These are phyloP conservation scores for Aspergillus tubingensis DNA, from an alignment of 2,329 filamentous ascomycete species.

Conservation along the genomic window DNA sequence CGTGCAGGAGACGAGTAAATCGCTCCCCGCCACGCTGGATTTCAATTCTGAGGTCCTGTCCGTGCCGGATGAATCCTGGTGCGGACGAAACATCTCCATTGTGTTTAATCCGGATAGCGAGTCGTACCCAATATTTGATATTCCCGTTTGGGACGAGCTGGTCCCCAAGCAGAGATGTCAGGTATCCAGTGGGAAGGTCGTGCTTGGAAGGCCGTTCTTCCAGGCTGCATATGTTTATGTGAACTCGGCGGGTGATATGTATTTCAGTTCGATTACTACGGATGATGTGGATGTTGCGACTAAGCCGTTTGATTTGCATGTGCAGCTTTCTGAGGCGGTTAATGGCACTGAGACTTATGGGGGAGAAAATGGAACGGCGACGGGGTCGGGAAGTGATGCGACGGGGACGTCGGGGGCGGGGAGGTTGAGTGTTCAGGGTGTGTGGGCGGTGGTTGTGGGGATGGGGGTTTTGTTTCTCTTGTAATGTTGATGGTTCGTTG, in stretches of 20 bases:
- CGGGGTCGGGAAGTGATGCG: background rate
- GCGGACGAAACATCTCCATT: background rate
- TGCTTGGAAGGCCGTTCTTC: slow-evolving; percentile 9
- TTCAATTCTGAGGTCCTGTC: background rate
- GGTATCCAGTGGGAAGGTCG: background rate
- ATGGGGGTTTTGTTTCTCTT: background rate
- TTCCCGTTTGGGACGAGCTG: background rate
- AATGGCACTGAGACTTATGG: background rate
- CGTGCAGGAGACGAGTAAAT: background rate
- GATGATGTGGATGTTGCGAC: background rate
- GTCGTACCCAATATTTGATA: background rate
- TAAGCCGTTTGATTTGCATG: slow-evolving; percentile 5
- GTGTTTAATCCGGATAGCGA: background rate
- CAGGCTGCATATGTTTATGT: slow-evolving; percentile 11
- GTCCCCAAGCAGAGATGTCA: background rate
- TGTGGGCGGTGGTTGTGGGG: background rate
- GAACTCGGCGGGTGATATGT: background rate
- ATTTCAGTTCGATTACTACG: slow-evolving; percentile 1
- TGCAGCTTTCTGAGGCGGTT: background rate
- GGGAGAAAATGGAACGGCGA: background rate
- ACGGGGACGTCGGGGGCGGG: background rate
- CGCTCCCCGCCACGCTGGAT: background rate
- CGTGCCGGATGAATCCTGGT: background rate
- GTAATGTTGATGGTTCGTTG: background rate
- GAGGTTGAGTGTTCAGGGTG: background rate